Percentiles rank a stretch among this genome's conserved stretches.
These are phyloP conservation scores for Kalaharituber pfeilii DNA, from an alignment of 2,329 filamentous ascomycete genomes.

Conservation along the genomic window DNA sequence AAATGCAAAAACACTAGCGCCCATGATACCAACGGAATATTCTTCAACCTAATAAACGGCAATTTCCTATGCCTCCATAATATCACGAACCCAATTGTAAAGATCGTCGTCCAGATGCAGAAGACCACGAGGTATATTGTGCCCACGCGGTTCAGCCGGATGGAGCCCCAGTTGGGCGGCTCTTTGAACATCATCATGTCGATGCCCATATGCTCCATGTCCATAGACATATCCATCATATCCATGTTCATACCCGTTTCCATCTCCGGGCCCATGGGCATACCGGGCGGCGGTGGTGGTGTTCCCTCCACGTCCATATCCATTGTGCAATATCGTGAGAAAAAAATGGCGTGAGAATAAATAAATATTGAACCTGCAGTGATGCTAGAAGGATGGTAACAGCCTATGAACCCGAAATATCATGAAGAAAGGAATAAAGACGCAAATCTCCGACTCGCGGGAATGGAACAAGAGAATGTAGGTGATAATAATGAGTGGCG, in stretches of 20 bases:
- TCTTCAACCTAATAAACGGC: slow-evolving; percentile 15
- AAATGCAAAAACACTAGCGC: slow-evolving; percentile 14
- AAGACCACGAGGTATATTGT: slow-evolving; percentile 14
- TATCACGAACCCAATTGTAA: slow-evolving; percentile 8
- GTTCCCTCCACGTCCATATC: too few species aligned
- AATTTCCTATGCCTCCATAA: slow-evolving; percentile 11
- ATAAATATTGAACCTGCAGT: too few species aligned
- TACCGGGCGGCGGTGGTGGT: too few species aligned
- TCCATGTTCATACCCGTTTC: background rate
- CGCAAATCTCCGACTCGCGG: too few species aligned
- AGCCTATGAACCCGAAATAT: too few species aligned
- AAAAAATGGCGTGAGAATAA: too few species aligned
- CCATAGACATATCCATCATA: background rate
- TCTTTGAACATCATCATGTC: slow-evolving; percentile 2
- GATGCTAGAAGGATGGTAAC: too few species aligned
- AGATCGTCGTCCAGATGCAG: slow-evolving; percentile 9
- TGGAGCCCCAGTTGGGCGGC: slow-evolving; percentile 13
- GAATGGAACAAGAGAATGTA: background rate
- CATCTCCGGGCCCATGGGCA: background rate
- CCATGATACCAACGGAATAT: slow-evolving; percentile 14
- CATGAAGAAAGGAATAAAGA: too few species aligned
- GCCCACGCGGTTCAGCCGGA: slow-evolving; percentile 11
- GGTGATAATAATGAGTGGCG: background rate
- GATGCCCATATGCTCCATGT: background rate
- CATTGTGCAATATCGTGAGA: too few species aligned